Percentiles rank a stretch among this genome's conserved stretches.
Conservation (phyloP, 345 rosid genomes). For the Draba incana region DNA sequence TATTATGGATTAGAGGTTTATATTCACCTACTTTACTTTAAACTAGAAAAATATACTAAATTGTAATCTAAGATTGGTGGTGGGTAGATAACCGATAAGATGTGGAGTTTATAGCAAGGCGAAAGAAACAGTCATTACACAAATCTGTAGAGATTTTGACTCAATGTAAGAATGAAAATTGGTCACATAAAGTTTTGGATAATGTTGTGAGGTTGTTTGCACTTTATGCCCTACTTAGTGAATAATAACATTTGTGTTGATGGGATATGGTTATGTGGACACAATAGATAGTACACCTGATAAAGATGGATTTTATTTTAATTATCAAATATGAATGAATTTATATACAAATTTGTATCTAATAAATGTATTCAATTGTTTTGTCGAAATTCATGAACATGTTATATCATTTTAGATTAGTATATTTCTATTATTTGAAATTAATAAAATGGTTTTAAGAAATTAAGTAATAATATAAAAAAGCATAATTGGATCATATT, state of each 20-base stretch:
- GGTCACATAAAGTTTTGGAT: conserved; percentile 36
- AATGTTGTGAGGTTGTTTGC: conserved; percentile 39
- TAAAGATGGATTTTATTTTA: conserved; percentile 1
- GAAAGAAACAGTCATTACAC: neutral
- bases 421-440: neutral
- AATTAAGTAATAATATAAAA: neutral
- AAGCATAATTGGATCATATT: neutral
- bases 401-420: no score
- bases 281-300: conserved; percentile 38
- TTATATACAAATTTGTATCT: neutral
- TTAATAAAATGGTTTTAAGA: neutral
- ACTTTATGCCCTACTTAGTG: conserved; percentile 41
- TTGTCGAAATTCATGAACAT: neutral
- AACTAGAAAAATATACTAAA: neutral
- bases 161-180: neutral
- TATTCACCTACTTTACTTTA: no score
- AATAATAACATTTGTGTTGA: conserved; percentile 20
- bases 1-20: neutral
- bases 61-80: conserved; percentile 10
- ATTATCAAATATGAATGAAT: neutral
- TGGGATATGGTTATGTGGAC: conserved; percentile 40
- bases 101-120: conserved; percentile 4
- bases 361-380: neutral
- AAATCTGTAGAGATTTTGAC: conserved; percentile 10
- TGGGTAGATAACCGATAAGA: neutral